Percentiles rank a stretch among this genome's conserved stretches.
phyloP scores from a whole-genome alignment of 2,329 filamentous ascomycete species.

The Metarhizium brunneum region DNA sequence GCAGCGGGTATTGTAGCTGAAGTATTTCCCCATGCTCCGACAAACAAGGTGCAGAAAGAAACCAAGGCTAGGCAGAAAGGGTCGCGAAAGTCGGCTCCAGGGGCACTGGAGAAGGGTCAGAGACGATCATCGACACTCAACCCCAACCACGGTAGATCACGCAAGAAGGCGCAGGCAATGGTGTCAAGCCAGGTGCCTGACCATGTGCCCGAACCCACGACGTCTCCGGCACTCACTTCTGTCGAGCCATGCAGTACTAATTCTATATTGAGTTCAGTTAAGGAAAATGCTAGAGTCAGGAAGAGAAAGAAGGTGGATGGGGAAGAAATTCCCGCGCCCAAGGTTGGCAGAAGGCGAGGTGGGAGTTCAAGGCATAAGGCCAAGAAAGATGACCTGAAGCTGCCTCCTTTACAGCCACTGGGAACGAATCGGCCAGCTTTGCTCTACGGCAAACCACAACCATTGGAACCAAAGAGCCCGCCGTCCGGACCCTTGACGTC shows the following conservation, averaged over 20 bases:
- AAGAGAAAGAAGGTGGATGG: constrained; percentile 38
- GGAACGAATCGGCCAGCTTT: constrained; percentile 8
- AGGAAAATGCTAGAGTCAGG: constrained; percentile 35
- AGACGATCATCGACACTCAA: constrained; percentile 24
- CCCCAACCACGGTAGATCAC: constrained; percentile 25
- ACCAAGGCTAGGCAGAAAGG: constrained; percentile 19
- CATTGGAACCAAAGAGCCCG: constrained; percentile 21
- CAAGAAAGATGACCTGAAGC: constrained; percentile 11
- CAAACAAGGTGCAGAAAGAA: constrained; percentile 5
- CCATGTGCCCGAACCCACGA: constrained; percentile 1
- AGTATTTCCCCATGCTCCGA: not conserved
- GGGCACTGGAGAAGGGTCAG: constrained; percentile 20
- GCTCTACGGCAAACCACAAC: constrained; percentile 14
- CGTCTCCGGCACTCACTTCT: not conserved
- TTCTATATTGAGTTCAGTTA: constrained; percentile 44
- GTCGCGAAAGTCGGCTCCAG: constrained; percentile 31
- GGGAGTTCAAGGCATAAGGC: constrained; percentile 1
- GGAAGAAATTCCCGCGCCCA: constrained; percentile 19
- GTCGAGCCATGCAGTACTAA: constrained; percentile 10
- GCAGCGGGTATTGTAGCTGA: not conserved
- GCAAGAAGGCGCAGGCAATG: constrained; percentile 9
- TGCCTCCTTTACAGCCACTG: constrained; percentile 22
- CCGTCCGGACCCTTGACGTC: constrained; percentile 18
- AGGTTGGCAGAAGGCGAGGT: constrained; percentile 8
- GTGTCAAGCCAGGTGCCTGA: constrained; percentile 6